Evolutionary conservation across 1,139 yeast species (phyloP), one percentile per base, ranked within the genome.

Genomic region (Eremothecium cymbalariae): DNA sequence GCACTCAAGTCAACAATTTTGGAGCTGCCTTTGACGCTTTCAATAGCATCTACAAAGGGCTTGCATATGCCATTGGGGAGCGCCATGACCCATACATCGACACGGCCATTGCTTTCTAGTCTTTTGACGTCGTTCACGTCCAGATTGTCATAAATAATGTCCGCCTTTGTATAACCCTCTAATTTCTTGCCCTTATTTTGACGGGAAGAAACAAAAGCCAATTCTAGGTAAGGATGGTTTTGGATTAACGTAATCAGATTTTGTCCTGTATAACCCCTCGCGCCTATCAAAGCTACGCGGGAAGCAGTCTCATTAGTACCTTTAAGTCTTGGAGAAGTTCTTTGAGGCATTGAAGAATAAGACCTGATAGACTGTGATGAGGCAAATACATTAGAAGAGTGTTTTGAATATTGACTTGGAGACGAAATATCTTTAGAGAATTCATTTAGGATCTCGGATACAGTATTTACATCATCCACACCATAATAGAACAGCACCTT

Each of bases 21-120:
- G 24, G 95, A 82, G 42, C 70, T 67, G 19, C 63, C 60, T 18
- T 59, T 55, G 17, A 77, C 82, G 13, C 77, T 67, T 51, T 83
- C 90, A 52, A 90, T 84, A 13, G 97, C 95, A 25, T 84, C 86
- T 25, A 90, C 97, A 64, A 90, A 88, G 37, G 98, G 97, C 63
- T 82, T 82, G 65, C 97, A 90, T 30, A 90, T 96, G 36, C 96
- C 96, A 57, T 90, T 90, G 44, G 99, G 98, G 52, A 93, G 71
- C 2, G 98, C 98, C 98, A 93, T 90, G 24, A 93, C 94, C 98
- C 99, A 90, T 39, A 88, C 79, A 53, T 93, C 98, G 37, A 90
- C 84, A 36, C 75, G 84, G 31, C 77, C 75, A 29, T 74, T 67
- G 47, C 75, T 72, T 61, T 88, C 98, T 44, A 90, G 66, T 45